phyloP scores from a whole-genome alignment of 148 eudicot species.

The Spergularia bocconei region DNA sequence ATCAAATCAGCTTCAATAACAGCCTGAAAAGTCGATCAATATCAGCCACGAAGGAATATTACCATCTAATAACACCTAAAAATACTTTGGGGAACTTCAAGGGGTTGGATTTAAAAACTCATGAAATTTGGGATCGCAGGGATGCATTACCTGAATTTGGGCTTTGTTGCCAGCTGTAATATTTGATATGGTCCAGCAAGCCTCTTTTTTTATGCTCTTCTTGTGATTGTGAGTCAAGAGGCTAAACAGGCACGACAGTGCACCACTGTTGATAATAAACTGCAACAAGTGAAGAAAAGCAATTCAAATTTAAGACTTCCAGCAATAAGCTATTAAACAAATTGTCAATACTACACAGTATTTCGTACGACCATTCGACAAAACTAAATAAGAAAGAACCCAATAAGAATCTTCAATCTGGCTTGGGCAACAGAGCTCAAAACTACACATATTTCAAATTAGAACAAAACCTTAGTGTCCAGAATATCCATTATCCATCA shows the following conservation, averaged over 20 bases:
- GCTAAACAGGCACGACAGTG: constrained; percentile 53
- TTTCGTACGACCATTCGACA: neutral
- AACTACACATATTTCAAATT: neutral
- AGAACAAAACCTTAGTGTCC: too few relatives aligned
- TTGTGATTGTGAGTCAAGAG: constrained; percentile 65
- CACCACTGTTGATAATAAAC: constrained; percentile 66
- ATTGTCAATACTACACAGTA: neutral
- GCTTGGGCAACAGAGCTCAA: neutral
- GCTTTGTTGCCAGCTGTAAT: constrained; percentile 76
- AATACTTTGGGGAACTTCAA: neutral
- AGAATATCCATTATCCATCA: neutral
- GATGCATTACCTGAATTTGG: constrained; percentile 61
- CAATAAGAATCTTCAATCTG: neutral
- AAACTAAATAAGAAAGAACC: neutral
- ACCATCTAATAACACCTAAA: neutral
- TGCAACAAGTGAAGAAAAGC: constrained; percentile 21
- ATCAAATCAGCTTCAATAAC: constrained; percentile 65
- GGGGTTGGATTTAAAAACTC: neutral
- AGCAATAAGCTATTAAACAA: neutral
- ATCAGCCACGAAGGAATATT: constrained; percentile 3
- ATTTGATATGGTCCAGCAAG: constrained; percentile 84
- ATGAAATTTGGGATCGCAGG: neutral
- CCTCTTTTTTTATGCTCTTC: constrained; percentile 86
- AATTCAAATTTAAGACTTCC: neutral
- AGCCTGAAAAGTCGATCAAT: constrained; percentile 41